Conservation (phyloP, 495 filamentous ascomycete species). For the Aspergillus carlsbadensis region DNA sequence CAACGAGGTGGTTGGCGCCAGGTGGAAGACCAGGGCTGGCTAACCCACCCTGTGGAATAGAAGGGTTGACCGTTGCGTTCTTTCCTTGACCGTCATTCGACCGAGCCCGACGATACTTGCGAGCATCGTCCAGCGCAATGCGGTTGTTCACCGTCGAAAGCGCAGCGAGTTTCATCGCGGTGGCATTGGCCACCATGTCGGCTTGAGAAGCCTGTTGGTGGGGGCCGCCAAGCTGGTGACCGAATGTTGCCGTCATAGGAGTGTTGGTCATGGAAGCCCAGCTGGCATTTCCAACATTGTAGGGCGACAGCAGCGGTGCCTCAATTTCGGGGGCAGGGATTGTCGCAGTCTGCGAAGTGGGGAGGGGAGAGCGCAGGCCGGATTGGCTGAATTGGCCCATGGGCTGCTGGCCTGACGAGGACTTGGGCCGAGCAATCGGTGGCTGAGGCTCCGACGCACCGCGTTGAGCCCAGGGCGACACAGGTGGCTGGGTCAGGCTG, state of each 20-base stretch:
- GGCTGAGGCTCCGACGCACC: slow-evolving; percentile 48
- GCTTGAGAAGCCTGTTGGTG: slow-evolving; percentile 63
- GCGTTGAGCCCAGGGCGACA: slow-evolving; percentile 75
- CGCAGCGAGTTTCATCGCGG: slow-evolving; percentile 97
- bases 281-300: slow-evolving; percentile 78
- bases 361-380: slow-evolving; percentile 79
- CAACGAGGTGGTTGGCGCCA: slow-evolving; percentile 70
- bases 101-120: slow-evolving; percentile 87
- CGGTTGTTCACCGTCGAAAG: slow-evolving; percentile 97
- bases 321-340: slow-evolving; percentile 77
- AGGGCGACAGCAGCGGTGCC: slow-evolving; percentile 85
- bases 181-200: slow-evolving; percentile 98
- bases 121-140: slow-evolving; percentile 92
- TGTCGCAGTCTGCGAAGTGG: slow-evolving; percentile 74
- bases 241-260: slow-evolving; percentile 89
- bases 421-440: slow-evolving; percentile 76
- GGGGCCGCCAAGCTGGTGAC: slow-evolving; percentile 42
- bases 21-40: slow-evolving; percentile 51
- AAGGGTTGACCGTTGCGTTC: slow-evolving; percentile 32
- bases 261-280: slow-evolving; percentile 99
- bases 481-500: slow-evolving; percentile 56
- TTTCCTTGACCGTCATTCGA: slow-evolving; percentile 77
- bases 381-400: slow-evolving; percentile 97
- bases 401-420: slow-evolving; percentile 79
- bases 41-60: slow-evolving; percentile 51